Conservation (phyloP, 2,329 filamentous ascomycete genomes). For the Alternaria triticimaculans region DNA sequence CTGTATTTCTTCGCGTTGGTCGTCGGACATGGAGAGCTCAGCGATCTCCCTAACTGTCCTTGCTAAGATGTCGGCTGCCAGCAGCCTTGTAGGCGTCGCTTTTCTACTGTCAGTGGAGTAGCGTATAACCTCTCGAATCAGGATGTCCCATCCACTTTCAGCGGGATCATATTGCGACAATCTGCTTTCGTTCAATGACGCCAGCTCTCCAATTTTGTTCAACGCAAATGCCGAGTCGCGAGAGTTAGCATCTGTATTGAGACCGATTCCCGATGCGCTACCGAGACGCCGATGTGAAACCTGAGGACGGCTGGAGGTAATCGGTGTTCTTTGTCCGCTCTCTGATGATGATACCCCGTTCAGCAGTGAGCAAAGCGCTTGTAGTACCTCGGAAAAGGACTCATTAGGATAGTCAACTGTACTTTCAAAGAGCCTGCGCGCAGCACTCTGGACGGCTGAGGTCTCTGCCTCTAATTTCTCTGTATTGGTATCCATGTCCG, state of each 20-base stretch:
- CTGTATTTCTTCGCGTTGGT: constrained; percentile 64
- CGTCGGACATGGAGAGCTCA: constrained; percentile 59
- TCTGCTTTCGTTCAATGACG: constrained; percentile 59
- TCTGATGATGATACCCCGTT: constrained; percentile 38
- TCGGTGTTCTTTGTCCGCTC: constrained; percentile 34
- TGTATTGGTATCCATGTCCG: constrained; percentile 31
- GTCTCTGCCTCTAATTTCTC: constrained; percentile 73
- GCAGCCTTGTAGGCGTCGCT: constrained; percentile 54
- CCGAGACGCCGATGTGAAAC: constrained; percentile 49
- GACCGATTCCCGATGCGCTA: constrained; percentile 51
- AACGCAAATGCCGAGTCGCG: constrained; percentile 57
- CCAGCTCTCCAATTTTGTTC: constrained; percentile 56
- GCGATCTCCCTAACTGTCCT: constrained; percentile 56
- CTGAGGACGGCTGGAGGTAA: constrained; percentile 31
- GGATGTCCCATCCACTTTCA: constrained; percentile 76
- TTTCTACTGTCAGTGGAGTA: constrained; percentile 52
- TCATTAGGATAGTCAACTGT: constrained; percentile 88
- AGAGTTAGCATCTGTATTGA: constrained; percentile 50
- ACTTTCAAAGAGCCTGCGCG: constrained; percentile 85
- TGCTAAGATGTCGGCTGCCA: constrained; percentile 59
- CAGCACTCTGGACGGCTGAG: constrained; percentile 85
- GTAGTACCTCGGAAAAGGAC: constrained; percentile 78
- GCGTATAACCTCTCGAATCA: constrained; percentile 63
- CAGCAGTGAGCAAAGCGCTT: constrained; percentile 76
- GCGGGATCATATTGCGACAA: constrained; percentile 71